phyloP scores from a whole-genome alignment of 352 stramenopile genomes.

The Phytophthora foliorum region DNA sequence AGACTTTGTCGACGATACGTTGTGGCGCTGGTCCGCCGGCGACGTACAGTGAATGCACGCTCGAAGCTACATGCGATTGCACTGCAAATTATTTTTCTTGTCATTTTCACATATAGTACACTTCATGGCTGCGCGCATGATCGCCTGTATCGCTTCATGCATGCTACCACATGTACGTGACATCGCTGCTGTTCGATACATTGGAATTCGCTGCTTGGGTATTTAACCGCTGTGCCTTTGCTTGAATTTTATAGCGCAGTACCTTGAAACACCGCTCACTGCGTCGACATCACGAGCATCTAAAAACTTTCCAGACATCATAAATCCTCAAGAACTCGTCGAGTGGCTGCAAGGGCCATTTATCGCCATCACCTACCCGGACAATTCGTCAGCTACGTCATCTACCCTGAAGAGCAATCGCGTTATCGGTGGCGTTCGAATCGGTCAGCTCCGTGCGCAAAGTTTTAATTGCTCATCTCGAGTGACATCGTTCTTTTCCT shows the following conservation, averaged over 20 bases:
- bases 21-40: conserved; percentile 35
- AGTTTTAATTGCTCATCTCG: conserved; percentile 46
- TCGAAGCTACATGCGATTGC: conserved; percentile 59
- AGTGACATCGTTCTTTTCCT: conserved; percentile 40
- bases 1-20: conserved; percentile 43
- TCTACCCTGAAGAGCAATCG: conserved; percentile 32
- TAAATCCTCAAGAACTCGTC: conserved; percentile 13
- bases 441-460: conserved; percentile 57
- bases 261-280: conserved; percentile 24
- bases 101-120: conserved; percentile 47
- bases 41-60: conserved; percentile 46
- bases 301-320: conserved; percentile 22
- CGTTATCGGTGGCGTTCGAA: conserved; percentile 55
- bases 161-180: conserved; percentile 41
- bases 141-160: conserved; percentile 48
- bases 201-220: neutral
- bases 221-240: neutral
- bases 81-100: conserved; percentile 58
- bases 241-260: conserved; percentile 22
- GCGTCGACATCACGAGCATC: conserved; percentile 10
- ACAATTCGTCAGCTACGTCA: neutral
- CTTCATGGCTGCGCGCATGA: conserved; percentile 41
- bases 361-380: conserved; percentile 13
- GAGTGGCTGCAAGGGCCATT: conserved; percentile 31
- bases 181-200: neutral